Conservation (phyloP, 345 rosid genomes). For the Nasturtium officinale region DNA sequence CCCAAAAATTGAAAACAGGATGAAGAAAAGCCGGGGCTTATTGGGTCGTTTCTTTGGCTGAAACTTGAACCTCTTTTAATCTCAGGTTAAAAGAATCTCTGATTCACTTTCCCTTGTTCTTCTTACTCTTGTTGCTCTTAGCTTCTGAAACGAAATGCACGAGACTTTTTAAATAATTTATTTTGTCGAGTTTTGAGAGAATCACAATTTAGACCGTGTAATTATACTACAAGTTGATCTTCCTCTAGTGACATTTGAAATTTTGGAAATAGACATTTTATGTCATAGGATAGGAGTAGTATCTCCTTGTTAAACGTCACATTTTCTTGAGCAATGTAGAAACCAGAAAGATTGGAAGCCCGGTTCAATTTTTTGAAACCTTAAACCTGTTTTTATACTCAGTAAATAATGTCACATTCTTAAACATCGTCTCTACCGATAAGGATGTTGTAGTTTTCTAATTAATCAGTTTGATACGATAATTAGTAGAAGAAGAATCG, state of each 20-base stretch:
- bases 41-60: slow-evolving; percentile 72
- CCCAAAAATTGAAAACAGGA: slow-evolving; percentile 82
- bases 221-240: slow-evolving; percentile 4
- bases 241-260: slow-evolving; percentile 10
- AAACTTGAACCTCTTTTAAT: slow-evolving; percentile 30
- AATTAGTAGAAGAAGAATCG: background rate
- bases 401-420: background rate
- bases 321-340: background rate
- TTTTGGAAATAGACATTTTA: slow-evolving; percentile 23
- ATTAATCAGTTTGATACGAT: background rate
- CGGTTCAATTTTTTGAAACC: no score
- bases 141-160: slow-evolving; percentile 18
- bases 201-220: slow-evolving; percentile 28
- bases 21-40: slow-evolving; percentile 80
- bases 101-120: slow-evolving; percentile 2
- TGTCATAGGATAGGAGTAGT: background rate
- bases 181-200: slow-evolving; percentile 8
- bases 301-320: background rate
- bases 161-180: background rate
- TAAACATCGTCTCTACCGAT: background rate
- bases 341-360: background rate
- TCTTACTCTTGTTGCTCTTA: background rate
- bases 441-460: background rate
- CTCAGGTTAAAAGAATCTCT: slow-evolving; percentile 20
- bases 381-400: background rate